Base-by-base conservation (phyloP, 176 grass and related monocot species). In the Bonia amplexicaulis region DNA sequence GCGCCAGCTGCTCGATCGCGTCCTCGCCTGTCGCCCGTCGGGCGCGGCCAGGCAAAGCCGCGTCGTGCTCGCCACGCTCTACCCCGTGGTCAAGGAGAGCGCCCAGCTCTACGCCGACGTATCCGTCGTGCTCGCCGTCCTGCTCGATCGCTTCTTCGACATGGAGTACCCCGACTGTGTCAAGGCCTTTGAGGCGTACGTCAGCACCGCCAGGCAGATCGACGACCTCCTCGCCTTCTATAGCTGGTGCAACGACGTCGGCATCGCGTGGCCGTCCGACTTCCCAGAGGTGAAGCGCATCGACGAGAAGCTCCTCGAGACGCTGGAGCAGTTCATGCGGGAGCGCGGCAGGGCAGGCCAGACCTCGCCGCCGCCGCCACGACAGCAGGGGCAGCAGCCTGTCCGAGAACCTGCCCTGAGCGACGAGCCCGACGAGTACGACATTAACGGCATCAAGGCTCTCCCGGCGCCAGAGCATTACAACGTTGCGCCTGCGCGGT, bases 141-240 rank as follows among this genome's bases (percentile, higher is more conserved):
- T 98, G 5, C 82, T 92, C 6, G 96, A 95, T 79, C 82, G 83
- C 1, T 98, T 98, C 92, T 98, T 98, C 31, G 93, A 93, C 40
- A 93, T 95, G 93, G 91, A 86, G 3, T 95, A 98, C 79, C 42
- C 77, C 12, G 83, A 90, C 2, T 95, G 91, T 77, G 93, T 86
- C 67, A 95, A 84, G 80, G 84, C 88, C 2, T 98, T 98, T 58
- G 93, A 93, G 76, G 88, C 89, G 1, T 81, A 98, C 63, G 85
- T 84, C 16, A 82, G 68, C 85, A 48, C 80, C 6, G 85, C 93
- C 52, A 98, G 88, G 85, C 89, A 93, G 80, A 87, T 90, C 14
- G 93, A 95, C 60, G 85, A 83, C 63, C 83, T 98, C 15, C 42
- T 79, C 25, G 33, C 35, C 3, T 95, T 93, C 62, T 93, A 92